A percentile compares a stretch with the other conserved stretches of the same genome.
Conservation (phyloP, 305 asterid genomes). For the Fraxinus velutina region DNA sequence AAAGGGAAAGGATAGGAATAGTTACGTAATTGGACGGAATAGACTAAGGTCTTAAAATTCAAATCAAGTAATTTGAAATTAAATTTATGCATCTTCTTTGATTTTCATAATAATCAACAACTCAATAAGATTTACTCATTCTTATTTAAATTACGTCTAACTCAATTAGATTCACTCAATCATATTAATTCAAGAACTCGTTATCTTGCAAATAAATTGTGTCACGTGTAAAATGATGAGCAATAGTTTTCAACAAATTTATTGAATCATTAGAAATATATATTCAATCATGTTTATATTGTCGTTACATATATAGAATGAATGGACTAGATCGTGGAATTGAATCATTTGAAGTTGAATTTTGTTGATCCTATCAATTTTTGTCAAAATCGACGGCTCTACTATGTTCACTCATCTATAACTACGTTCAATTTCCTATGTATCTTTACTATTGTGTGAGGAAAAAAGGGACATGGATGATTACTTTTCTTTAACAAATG, state of each 20-base stretch:
- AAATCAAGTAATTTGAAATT: too few species aligned
- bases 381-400: too few species aligned
- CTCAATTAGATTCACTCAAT: not conserved
- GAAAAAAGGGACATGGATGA: too few species aligned
- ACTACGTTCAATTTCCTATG: too few species aligned
- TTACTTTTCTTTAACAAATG: not conserved
- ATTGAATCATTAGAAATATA: not conserved
- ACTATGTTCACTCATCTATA: too few species aligned
- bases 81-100: too few species aligned
- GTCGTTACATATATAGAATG: too few species aligned
- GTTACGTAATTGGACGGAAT: too few species aligned
- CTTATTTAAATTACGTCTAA: not conserved
- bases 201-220: not conserved
- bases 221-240: not conserved
- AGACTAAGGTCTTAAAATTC: too few species aligned
- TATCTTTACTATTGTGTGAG: not conserved
- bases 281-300: too few species aligned
- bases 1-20: too few species aligned
- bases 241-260: not conserved
- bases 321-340: not conserved
- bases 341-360: not conserved
- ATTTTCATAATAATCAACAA: not conserved
- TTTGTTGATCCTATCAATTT: not conserved
- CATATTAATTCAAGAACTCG: not conserved
- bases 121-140: not conserved